Conservation (phyloP, 129 eudicot species). For the Scalesia atractyloides region DNA sequence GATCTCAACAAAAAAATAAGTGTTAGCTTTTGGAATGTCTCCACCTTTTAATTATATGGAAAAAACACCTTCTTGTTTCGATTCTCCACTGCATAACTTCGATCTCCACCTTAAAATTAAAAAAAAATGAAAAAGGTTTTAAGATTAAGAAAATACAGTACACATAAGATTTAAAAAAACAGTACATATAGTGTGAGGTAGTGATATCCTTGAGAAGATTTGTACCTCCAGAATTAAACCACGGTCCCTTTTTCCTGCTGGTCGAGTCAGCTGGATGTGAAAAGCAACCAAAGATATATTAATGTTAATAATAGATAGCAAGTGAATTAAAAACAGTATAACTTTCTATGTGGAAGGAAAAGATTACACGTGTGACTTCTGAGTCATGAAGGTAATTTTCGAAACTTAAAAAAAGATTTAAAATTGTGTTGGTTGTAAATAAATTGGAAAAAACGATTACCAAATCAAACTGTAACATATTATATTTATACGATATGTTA, state of each 20-base stretch:
- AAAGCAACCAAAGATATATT: slow-evolving; percentile 25
- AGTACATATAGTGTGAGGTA: neutral
- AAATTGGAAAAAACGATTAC: neutral
- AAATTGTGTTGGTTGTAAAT: slow-evolving; percentile 11
- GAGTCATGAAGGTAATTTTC: slow-evolving; percentile 12
- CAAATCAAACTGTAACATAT: slow-evolving; percentile 13
- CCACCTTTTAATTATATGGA: neutral
- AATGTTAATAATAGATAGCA: slow-evolving; percentile 10
- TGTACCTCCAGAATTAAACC: slow-evolving; percentile 49
- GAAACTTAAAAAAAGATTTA: neutral
- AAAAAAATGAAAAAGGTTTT: neutral
- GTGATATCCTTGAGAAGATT: slow-evolving; percentile 18
- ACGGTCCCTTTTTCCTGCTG: slow-evolving; percentile 34
- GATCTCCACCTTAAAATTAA: slow-evolving; percentile 45
- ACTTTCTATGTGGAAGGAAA: neutral
- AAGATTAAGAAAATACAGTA: slow-evolving; percentile 6
- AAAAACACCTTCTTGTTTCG: slow-evolving; percentile 55
- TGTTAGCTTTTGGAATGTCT: slow-evolving; percentile 10
- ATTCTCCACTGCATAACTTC: slow-evolving; percentile 42
- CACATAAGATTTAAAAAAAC: neutral
- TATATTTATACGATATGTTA: slow-evolving; percentile 8
- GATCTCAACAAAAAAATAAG: slow-evolving; percentile 24
- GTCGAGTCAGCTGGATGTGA: slow-evolving; percentile 44
- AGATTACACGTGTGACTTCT: slow-evolving; percentile 1
- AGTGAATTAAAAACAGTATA: neutral